Evolutionary conservation across 345 rosid species (phyloP).

Genomic region (Arabidopsis suecica): DNA sequence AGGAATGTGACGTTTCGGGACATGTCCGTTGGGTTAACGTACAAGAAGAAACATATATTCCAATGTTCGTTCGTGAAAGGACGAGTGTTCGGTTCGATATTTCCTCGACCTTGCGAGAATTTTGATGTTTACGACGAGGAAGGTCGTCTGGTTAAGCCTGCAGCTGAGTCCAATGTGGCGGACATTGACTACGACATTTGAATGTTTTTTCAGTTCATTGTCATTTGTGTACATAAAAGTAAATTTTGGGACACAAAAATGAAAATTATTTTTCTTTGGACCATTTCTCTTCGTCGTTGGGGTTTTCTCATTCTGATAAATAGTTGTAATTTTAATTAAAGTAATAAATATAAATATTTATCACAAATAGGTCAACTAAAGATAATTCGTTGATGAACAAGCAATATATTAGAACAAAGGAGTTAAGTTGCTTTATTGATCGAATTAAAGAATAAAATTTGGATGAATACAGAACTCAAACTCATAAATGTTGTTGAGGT

Average conservation of each 20-base stretch:
- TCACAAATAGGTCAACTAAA: neutral
- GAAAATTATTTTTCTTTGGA: neutral
- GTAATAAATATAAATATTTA: neutral
- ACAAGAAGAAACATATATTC: conserved; percentile 90
- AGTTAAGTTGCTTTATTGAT: neutral
- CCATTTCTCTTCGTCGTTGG: neutral
- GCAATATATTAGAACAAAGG: neutral
- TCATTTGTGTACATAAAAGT: conserved; percentile 40
- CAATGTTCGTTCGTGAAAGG: conserved; percentile 85
- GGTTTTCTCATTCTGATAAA: neutral
- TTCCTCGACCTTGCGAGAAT: conserved; percentile 82
- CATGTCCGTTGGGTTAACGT: conserved; percentile 75
- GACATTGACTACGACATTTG: conserved; percentile 81
- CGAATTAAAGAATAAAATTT: neutral
- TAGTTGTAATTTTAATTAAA: neutral
- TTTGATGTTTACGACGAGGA: conserved; percentile 75
- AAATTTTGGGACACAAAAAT: conserved; percentile 28
- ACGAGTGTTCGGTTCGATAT: conserved; percentile 73
- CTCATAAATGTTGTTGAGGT: conserved; percentile 7
- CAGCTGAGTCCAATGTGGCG: conserved; percentile 61
- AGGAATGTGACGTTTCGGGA: conserved; percentile 75
- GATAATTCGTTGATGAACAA: neutral
- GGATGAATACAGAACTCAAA: neutral
- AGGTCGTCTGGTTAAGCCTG: conserved; percentile 63
- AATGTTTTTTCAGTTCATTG: conserved; percentile 17